These are phyloP conservation scores for Suaeda aralocaspica DNA, from an alignment of 148 eudicot genomes.

Conservation along the genomic window DNA sequence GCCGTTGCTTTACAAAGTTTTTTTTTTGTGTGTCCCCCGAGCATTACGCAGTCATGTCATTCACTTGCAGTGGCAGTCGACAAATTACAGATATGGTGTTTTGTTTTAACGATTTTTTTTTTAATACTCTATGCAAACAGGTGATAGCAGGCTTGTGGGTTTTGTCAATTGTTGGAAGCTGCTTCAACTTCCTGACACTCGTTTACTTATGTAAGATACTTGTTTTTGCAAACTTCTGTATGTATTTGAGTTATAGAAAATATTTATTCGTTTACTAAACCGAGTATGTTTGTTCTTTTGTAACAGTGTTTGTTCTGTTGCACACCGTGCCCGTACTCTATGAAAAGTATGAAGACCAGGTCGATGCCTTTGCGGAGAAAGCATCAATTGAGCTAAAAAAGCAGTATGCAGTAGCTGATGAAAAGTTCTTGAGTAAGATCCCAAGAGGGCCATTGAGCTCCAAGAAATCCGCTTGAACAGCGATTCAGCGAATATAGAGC, in stretches of 20 bases:
- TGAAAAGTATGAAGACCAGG: constrained; percentile 81
- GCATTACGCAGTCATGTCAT: not conserved
- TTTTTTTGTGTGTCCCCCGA: too few relatives aligned
- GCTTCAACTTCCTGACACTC: constrained; percentile 73
- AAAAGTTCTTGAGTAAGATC: constrained; percentile 72
- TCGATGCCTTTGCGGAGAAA: constrained; percentile 79
- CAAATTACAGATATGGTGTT: too few relatives aligned
- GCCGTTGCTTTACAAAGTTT: not conserved
- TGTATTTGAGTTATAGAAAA: not conserved
- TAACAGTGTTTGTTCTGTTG: constrained; percentile 64
- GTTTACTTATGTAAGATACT: constrained; percentile 66
- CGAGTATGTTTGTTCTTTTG: not conserved
- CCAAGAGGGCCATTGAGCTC: constrained; percentile 61
- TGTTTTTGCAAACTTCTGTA: not conserved
- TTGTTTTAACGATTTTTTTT: too few relatives aligned
- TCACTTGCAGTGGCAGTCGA: not conserved
- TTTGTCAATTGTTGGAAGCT: constrained; percentile 60
- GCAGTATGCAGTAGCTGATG: constrained; percentile 75
- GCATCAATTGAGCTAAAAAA: constrained; percentile 69
- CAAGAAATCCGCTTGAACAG: constrained; percentile 46
- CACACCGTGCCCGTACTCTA: constrained; percentile 79
- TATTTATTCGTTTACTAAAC: constrained; percentile 2
- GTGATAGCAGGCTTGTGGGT: constrained; percentile 87
- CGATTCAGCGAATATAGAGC: constrained; percentile 5
- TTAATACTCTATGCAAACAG: constrained; percentile 30